Percentiles rank a stretch among this genome's conserved stretches.
These are phyloP conservation scores for Eimeria sp. DNA, from an alignment of 169 alveolate genomes.

Conservation along the genomic window DNA sequence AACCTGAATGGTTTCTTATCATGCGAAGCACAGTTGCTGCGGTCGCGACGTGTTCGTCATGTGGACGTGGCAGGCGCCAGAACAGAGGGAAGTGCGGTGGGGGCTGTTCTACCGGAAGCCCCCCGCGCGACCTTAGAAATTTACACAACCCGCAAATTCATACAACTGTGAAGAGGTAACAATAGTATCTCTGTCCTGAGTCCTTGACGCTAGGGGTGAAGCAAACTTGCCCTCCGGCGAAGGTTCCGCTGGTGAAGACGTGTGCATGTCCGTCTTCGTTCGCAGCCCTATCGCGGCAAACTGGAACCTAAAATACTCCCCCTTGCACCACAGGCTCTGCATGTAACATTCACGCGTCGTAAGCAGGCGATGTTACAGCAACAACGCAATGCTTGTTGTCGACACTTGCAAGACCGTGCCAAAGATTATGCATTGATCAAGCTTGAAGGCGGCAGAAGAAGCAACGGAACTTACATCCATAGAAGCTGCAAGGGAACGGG, in stretches of 20 bases:
- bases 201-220: slow-evolving; percentile 7
- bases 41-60: background rate
- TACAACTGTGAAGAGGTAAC: background rate
- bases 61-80: slow-evolving; percentile 67
- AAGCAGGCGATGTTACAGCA: background rate
- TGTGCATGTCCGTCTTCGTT: background rate
- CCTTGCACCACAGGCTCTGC: slow-evolving; percentile 28
- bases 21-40: background rate
- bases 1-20: background rate
- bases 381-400: background rate
- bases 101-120: background rate
- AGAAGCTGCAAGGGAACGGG: slow-evolving; percentile 30
- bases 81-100: slow-evolving; percentile 29
- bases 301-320: background rate
- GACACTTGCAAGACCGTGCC: background rate
- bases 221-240: background rate
- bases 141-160: background rate
- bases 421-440: background rate
- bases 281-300: background rate
- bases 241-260: background rate
- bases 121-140: background rate
- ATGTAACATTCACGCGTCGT: background rate
- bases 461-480: background rate
- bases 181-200: slow-evolving; percentile 18
- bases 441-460: no score